These are phyloP conservation scores for Aspergillus steynii DNA, from an alignment of 495 filamentous ascomycete species.

Conservation along the genomic window DNA sequence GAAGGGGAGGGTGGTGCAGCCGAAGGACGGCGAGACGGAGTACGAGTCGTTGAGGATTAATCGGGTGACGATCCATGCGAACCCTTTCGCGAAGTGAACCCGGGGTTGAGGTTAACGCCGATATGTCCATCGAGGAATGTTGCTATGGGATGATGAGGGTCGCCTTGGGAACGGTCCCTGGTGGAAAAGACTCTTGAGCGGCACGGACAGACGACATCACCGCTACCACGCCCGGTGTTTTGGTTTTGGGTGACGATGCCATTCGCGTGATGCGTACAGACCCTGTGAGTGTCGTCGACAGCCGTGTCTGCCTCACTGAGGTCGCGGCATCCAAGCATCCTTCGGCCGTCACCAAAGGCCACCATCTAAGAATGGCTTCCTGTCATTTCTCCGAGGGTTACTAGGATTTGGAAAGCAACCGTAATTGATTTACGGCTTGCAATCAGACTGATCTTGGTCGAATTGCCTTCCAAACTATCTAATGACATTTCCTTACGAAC, in stretches of 20 bases:
- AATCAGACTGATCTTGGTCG: neutral
- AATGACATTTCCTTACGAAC: neutral
- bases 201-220: neutral
- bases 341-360: neutral
- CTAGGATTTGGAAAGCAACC: neutral
- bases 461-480: neutral
- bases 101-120: neutral
- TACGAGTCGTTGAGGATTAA: slow-evolving; percentile 65
- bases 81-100: slow-evolving; percentile 76
- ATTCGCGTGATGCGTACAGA: neutral
- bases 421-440: no score
- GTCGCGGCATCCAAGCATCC: neutral
- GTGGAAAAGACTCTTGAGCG: no score
- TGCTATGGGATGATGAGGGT: neutral
- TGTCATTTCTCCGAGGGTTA: neutral
- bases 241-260: neutral
- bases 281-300: neutral
- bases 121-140: neutral
- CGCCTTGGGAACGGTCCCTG: neutral
- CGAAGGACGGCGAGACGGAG: slow-evolving; percentile 47
- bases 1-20: slow-evolving; percentile 72
- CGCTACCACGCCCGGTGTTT: neutral
- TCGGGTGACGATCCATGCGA: slow-evolving; percentile 85
- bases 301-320: neutral
- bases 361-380: neutral